Percentiles rank a stretch among this genome's conserved stretches.
Evolutionary conservation across 1,139 yeast species (phyloP).

Genomic region (Scheffersomyces quercinus): DNA sequence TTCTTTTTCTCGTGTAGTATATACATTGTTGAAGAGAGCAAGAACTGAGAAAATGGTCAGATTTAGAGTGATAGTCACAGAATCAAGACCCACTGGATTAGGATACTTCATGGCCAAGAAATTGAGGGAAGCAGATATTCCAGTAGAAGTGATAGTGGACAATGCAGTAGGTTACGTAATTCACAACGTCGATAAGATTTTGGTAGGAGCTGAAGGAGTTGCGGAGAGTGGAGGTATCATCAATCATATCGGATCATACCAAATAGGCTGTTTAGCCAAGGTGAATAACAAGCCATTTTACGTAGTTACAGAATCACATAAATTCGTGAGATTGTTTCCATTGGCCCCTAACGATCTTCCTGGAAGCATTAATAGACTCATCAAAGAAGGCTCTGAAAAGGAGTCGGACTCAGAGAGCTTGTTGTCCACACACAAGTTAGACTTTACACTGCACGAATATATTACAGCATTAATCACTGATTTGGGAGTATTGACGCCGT

Average conservation of each 20-base stretch:
- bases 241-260: slow-evolving; percentile 93
- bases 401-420: slow-evolving; percentile 26
- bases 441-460: slow-evolving; percentile 94
- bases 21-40: slow-evolving; percentile 72
- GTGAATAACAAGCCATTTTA: slow-evolving; percentile 90
- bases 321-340: slow-evolving; percentile 94
- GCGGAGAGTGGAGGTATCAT: slow-evolving; percentile 98
- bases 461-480: slow-evolving; percentile 96
- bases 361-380: slow-evolving; percentile 44
- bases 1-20: slow-evolving; percentile 89
- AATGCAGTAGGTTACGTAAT: slow-evolving; percentile 89
- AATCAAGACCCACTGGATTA: slow-evolving; percentile 83
- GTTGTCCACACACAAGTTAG: slow-evolving; percentile 54
- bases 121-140: slow-evolving; percentile 77
- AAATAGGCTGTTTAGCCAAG: slow-evolving; percentile 90
- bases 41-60: slow-evolving; percentile 68
- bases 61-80: slow-evolving; percentile 89
- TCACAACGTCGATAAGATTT: slow-evolving; percentile 86
- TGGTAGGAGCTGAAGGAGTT: slow-evolving; percentile 98
- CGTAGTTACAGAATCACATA: slow-evolving; percentile 93
- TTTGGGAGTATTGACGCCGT: slow-evolving; percentile 93
- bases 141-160: slow-evolving; percentile 87
- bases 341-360: slow-evolving; percentile 92
- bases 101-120: slow-evolving; percentile 76
- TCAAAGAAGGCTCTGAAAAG: slow-evolving; percentile 15